phyloP scores from a whole-genome alignment of 768 basidiomycete species.

The Terana coerulea region DNA sequence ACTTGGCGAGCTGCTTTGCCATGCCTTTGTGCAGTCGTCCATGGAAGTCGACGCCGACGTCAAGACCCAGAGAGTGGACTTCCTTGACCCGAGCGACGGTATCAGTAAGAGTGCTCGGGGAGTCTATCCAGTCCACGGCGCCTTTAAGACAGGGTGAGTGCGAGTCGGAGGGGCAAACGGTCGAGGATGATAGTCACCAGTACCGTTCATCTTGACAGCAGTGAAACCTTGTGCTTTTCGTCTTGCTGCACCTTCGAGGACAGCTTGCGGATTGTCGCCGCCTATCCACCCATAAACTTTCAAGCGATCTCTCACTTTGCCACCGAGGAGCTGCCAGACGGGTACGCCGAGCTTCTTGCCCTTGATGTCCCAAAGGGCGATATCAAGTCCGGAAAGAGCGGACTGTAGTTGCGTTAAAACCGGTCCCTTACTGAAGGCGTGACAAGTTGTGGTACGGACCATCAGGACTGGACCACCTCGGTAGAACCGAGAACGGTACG shows the following conservation, averaged over 20 bases:
- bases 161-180: no score
- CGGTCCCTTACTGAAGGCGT: no score
- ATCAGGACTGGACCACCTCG: slow-evolving; percentile 70
- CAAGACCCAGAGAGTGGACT: slow-evolving; percentile 43
- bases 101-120: slow-evolving; percentile 46
- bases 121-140: slow-evolving; percentile 47
- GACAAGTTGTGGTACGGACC: slow-evolving; percentile 36
- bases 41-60: slow-evolving; percentile 70
- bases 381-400: slow-evolving; percentile 58
- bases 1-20: slow-evolving; percentile 62
- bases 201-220: slow-evolving; percentile 72
- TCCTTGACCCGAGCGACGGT: slow-evolving; percentile 49
- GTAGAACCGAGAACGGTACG: slow-evolving; percentile 67
- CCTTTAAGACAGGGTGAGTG: slow-evolving; percentile 6
- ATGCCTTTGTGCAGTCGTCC: slow-evolving; percentile 66
- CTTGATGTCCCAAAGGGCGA: slow-evolving; percentile 75
- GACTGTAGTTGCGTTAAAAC: slow-evolving; percentile 30
- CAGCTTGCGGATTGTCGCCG: slow-evolving; percentile 43
- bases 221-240: slow-evolving; percentile 63
- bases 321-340: slow-evolving; percentile 58
- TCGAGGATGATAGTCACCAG: slow-evolving; percentile 29
- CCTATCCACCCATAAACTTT: slow-evolving; percentile 60
- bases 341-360: slow-evolving; percentile 68
- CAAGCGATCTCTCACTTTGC: slow-evolving; percentile 58
- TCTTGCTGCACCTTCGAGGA: slow-evolving; percentile 45